Percentiles rank a stretch among this genome's conserved stretches.
These are phyloP conservation scores for Daphne laureola DNA, from an alignment of 441 rosid species.

Conservation along the genomic window DNA sequence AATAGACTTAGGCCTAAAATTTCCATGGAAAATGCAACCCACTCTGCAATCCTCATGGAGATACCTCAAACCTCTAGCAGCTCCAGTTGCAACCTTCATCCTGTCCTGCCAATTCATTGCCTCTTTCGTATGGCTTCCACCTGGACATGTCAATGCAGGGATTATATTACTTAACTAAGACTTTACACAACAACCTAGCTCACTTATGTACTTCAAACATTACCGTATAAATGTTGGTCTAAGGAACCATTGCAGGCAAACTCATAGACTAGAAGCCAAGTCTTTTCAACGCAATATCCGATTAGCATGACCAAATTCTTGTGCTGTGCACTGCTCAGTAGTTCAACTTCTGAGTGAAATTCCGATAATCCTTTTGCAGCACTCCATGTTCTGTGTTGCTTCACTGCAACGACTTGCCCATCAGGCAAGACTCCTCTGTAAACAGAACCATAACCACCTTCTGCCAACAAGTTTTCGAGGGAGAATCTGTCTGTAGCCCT, in stretches of 20 bases:
- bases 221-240: constrained; percentile 45
- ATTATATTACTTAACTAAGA: constrained; percentile 1
- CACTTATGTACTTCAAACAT: constrained; percentile 4
- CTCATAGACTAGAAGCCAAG: constrained; percentile 48
- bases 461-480: constrained; percentile 28
- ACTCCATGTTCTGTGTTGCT: constrained; percentile 30
- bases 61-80: constrained; percentile 51
- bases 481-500: constrained; percentile 38
- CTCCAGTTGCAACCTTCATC: constrained; percentile 46
- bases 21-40: constrained; percentile 53
- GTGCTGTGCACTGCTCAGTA: constrained; percentile 58
- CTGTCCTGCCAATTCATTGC: constrained; percentile 36
- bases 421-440: constrained; percentile 35
- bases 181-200: neutral
- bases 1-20: constrained; percentile 45
- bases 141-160: constrained; percentile 16
- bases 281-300: constrained; percentile 47
- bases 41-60: constrained; percentile 59
- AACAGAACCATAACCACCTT: constrained; percentile 42
- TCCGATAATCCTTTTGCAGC: constrained; percentile 43
- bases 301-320: constrained; percentile 44
- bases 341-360: constrained; percentile 46
- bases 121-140: constrained; percentile 11
- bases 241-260: constrained; percentile 47
- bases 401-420: constrained; percentile 46